Conservation (phyloP, 176 grass and related monocot species). For the Avena atlantica region DNA sequence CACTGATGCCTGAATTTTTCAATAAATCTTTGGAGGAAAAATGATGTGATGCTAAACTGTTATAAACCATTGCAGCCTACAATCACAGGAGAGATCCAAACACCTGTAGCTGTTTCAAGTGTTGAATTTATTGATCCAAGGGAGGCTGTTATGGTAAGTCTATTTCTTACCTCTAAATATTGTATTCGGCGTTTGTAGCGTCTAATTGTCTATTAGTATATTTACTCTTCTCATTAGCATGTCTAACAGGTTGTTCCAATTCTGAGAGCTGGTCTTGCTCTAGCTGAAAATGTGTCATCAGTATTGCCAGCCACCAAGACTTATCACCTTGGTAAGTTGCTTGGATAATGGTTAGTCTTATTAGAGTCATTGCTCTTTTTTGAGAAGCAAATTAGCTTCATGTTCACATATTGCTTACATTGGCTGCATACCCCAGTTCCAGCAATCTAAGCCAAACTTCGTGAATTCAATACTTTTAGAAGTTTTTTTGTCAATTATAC, state of each 20-base stretch:
- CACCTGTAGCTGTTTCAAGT: conserved; percentile 78
- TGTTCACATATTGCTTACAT: conserved; percentile 28
- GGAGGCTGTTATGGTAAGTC: conserved; percentile 80
- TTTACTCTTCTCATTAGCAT: conserved; percentile 45
- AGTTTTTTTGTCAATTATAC: conserved; percentile 9
- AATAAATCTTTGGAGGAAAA: not conserved
- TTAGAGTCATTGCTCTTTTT: conserved; percentile 25
- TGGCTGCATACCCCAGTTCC: conserved; percentile 9
- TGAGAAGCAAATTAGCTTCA: conserved; percentile 6
- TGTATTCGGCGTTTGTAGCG: conserved; percentile 34
- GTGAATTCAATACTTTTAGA: not conserved
- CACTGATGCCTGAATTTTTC: not conserved
- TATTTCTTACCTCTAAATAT: conserved; percentile 33
- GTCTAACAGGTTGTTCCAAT: conserved; percentile 90
- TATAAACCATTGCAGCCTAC: conserved; percentile 78
- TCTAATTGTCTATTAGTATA: conserved; percentile 30
- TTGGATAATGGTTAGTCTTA: conserved; percentile 18
- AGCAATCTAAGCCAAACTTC: not conserved
- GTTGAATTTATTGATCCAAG: conserved; percentile 99
- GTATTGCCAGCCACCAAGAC: conserved; percentile 88
- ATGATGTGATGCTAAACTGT: conserved; percentile 10
- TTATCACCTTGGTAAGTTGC: conserved; percentile 86
- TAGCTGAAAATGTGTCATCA: conserved; percentile 81
- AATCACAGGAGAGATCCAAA: conserved; percentile 86
- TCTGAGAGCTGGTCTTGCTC: conserved; percentile 93